Base-by-base conservation (phyloP, 768 basidiomycete species). In the Peribolospora kevripleyi region DNA sequence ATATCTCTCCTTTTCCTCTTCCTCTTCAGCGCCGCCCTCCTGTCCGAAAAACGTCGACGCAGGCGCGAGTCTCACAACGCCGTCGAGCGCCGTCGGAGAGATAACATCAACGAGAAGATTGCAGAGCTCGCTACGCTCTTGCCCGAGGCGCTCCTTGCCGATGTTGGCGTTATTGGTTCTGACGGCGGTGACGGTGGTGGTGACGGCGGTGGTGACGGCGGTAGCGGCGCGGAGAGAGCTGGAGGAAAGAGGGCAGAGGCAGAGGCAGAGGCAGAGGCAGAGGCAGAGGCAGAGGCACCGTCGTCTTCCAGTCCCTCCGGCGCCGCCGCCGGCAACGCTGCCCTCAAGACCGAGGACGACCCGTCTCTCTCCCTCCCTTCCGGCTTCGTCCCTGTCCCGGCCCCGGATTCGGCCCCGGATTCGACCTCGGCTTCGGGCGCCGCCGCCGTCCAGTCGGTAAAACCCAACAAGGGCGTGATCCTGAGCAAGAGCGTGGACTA, bases 51-150 rank as follows among this genome's bases (percentile, higher is more conserved):
- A 66, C 70, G 86, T 3, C 70, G 84, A 2, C 70, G 84, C 42
- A 69, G 87, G 51, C 69, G 87, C 57, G 87, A 90, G 68, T 80
- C 78, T 6, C 87, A 93, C 65, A 93, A 93, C 61, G 85, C 85
- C 2, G 87, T 93, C 60, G 87, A 93, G 70, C 72, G 87, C 13
- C 69, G 87, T 38, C 64, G 87, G 57, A 67, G 87, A 50, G 87
- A 93, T 64, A 90, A 88, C 66, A 93, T 93, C 66, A 93, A 93
- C 68, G 87, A 93, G 69, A 84, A 86, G 68, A 93, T 93, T 61
- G 75, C 76, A 45, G 87, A 93, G 66, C 75, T 93, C 1, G 82
- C 87, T 14, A 81, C 81, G 25, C 72, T 93, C 48, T 81, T 93
- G 57, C 87, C 87, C 1, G 86, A 86, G 65, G 80, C 79, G 62